Percentiles rank a stretch among this genome's conserved stretches.
Evolutionary conservation across 805 yeast species (phyloP).

Genomic region (Teunomyces panamensis): DNA sequence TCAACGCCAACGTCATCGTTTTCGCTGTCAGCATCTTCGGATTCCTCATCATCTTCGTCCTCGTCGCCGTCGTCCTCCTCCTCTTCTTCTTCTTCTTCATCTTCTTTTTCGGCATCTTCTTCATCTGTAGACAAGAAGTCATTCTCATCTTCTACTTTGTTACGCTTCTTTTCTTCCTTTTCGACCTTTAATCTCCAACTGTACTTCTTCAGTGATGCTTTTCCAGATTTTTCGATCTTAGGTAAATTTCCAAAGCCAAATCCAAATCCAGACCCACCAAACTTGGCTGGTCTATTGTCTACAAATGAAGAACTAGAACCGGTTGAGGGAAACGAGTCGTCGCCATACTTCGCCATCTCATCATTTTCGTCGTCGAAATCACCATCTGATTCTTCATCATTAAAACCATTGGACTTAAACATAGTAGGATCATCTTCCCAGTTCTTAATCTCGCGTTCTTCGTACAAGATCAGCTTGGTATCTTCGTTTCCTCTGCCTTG

Average conservation of each 20-base stretch:
- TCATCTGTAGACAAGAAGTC: slow-evolving; percentile 50
- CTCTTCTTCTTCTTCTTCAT: slow-evolving; percentile 11
- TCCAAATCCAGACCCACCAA: slow-evolving; percentile 64
- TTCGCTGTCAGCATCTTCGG: slow-evolving; percentile 21
- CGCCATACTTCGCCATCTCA: slow-evolving; percentile 17
- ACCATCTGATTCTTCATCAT: neutral
- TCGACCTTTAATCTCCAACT: slow-evolving; percentile 60
- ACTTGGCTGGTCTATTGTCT: slow-evolving; percentile 65
- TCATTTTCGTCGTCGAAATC: slow-evolving; percentile 9
- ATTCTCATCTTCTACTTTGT: slow-evolving; percentile 54
- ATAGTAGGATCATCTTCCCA: slow-evolving; percentile 40
- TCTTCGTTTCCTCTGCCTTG: slow-evolving; percentile 67
- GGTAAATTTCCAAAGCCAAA: slow-evolving; percentile 62
- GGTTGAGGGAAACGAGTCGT: slow-evolving; percentile 15
- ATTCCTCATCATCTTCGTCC: slow-evolving; percentile 11
- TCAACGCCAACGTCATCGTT: slow-evolving; percentile 10
- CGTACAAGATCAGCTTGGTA: slow-evolving; percentile 64
- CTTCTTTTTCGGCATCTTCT: slow-evolving; percentile 20
- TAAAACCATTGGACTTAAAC: neutral
- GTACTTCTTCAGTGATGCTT: slow-evolving; percentile 46
- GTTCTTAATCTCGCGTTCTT: slow-evolving; percentile 59
- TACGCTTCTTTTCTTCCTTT: slow-evolving; percentile 35
- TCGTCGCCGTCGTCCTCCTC: slow-evolving; percentile 20
- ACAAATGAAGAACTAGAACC: slow-evolving; percentile 46
- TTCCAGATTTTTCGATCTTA: slow-evolving; percentile 36